A percentile compares a stretch with the other conserved stretches of the same genome.
phyloP scores from a whole-genome alignment of 257 asterid genomes.

The Handroanthus guayacan region DNA sequence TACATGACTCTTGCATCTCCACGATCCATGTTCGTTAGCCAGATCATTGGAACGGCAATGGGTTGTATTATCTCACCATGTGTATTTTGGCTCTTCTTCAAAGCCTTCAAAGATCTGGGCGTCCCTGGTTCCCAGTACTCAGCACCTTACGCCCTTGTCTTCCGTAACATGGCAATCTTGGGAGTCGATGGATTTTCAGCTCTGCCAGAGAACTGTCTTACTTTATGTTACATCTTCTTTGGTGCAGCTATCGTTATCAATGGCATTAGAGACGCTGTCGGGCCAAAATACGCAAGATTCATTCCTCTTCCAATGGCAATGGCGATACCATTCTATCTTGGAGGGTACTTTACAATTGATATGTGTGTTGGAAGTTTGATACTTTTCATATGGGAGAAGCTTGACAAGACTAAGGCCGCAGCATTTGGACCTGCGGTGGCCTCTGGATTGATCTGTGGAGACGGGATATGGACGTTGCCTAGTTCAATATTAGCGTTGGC shows the following conservation, averaged over 20 bases:
- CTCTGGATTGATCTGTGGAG: slow-evolving; percentile 91
- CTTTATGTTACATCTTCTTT: slow-evolving; percentile 70
- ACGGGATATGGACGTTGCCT: slow-evolving; percentile 86
- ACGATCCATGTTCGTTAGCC: slow-evolving; percentile 90
- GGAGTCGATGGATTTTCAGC: slow-evolving; percentile 79
- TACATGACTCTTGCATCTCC: slow-evolving; percentile 92
- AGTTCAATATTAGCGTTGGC: slow-evolving; percentile 71
- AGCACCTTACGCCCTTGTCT: slow-evolving; percentile 75
- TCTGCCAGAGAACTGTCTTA: slow-evolving; percentile 78
- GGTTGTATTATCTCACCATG: slow-evolving; percentile 87
- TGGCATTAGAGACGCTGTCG: slow-evolving; percentile 59
- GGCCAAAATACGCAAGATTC: slow-evolving; percentile 61
- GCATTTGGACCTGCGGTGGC: slow-evolving; percentile 93
- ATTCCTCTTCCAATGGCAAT: slow-evolving; percentile 95
- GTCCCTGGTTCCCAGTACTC: slow-evolving; percentile 61
- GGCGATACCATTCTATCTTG: slow-evolving; percentile 92
- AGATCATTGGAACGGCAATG: slow-evolving; percentile 88
- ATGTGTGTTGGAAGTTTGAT: slow-evolving; percentile 90
- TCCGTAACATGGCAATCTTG: slow-evolving; percentile 79
- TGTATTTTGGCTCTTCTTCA: slow-evolving; percentile 86
- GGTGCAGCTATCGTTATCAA: slow-evolving; percentile 65
- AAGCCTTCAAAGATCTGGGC: slow-evolving; percentile 70
- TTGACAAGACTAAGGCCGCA: slow-evolving; percentile 73
- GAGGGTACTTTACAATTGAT: slow-evolving; percentile 76
- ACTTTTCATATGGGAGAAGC: slow-evolving; percentile 68